These are phyloP conservation scores for Globisporangium iwayamae DNA, from an alignment of 352 stramenopile species.

Conservation along the genomic window DNA sequence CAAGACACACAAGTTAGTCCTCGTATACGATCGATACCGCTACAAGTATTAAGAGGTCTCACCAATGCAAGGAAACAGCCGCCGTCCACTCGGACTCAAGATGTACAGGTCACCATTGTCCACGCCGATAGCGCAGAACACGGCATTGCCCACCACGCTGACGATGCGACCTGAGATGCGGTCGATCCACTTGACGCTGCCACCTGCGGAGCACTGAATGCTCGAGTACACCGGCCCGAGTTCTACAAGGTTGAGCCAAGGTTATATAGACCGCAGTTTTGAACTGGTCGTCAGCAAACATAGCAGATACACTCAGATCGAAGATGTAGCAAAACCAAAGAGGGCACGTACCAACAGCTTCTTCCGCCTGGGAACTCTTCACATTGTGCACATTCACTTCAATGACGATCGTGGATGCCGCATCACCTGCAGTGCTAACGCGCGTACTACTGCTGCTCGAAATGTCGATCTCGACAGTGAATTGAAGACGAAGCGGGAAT, in stretches of 20 bases:
- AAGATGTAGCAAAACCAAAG: neutral
- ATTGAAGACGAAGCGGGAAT: conserved; percentile 56
- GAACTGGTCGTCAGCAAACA: neutral
- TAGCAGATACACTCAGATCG: neutral
- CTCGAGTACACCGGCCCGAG: conserved; percentile 65
- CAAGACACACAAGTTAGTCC: neutral
- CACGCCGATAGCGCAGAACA: conserved; percentile 57
- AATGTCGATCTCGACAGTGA: conserved; percentile 59
- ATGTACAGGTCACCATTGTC: conserved; percentile 69
- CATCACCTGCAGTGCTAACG: neutral
- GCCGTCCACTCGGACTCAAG: conserved; percentile 50
- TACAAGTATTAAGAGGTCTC: neutral
- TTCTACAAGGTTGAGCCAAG: conserved; percentile 24
- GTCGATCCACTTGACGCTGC: conserved; percentile 75
- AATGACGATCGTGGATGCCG: conserved; percentile 14
- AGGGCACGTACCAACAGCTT: conserved; percentile 38
- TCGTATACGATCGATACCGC: neutral
- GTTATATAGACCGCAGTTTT: neutral
- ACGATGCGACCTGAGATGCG: conserved; percentile 60
- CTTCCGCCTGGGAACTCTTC: conserved; percentile 37
- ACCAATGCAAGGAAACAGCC: conserved; percentile 82
- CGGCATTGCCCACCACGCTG: conserved; percentile 56
- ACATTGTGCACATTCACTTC: conserved; percentile 72
- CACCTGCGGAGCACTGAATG: conserved; percentile 55
- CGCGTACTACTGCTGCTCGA: neutral